phyloP scores from a whole-genome alignment of 345 rosid genomes.

The Salix purpurea region DNA sequence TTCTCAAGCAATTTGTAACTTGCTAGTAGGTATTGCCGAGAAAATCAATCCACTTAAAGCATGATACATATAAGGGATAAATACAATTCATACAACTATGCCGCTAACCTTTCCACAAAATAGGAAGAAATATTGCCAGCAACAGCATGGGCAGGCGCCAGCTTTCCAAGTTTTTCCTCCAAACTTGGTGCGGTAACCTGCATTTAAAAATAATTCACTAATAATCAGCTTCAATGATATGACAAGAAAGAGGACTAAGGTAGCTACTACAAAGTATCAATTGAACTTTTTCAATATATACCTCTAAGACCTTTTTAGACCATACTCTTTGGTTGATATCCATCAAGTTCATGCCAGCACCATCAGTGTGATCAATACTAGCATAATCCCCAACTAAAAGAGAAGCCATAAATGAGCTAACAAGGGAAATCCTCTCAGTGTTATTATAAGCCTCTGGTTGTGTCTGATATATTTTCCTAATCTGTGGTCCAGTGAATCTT shows the following conservation, averaged over 20 bases:
- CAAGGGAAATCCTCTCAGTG: constrained; percentile 85
- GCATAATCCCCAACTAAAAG: constrained; percentile 72
- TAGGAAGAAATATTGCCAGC: constrained; percentile 75
- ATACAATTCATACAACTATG: neutral
- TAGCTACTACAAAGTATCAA: neutral
- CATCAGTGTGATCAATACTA: constrained; percentile 80
- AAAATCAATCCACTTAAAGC: neutral
- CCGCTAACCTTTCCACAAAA: constrained; percentile 73
- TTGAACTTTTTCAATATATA: constrained; percentile 14
- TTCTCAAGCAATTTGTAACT: too few species aligned
- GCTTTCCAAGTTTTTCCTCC: constrained; percentile 79
- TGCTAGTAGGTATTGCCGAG: neutral
- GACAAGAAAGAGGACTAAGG: neutral
- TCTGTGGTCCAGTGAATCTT: constrained; percentile 88
- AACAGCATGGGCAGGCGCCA: constrained; percentile 86
- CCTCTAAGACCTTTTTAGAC: constrained; percentile 68
- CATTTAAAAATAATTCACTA: constrained; percentile 11
- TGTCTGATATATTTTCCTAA: constrained; percentile 52
- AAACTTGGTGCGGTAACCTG: constrained; percentile 84
- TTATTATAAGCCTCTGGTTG: constrained; percentile 45
- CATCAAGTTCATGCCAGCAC: constrained; percentile 97
- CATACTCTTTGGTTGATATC: constrained; percentile 62
- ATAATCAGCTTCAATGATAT: neutral
- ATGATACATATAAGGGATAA: neutral
- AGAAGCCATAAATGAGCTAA: constrained; percentile 94